A percentile compares a stretch with the other conserved stretches of the same genome.
These are phyloP conservation scores for Arthromyces matolae DNA, from an alignment of 768 basidiomycete genomes.

Conservation along the genomic window DNA sequence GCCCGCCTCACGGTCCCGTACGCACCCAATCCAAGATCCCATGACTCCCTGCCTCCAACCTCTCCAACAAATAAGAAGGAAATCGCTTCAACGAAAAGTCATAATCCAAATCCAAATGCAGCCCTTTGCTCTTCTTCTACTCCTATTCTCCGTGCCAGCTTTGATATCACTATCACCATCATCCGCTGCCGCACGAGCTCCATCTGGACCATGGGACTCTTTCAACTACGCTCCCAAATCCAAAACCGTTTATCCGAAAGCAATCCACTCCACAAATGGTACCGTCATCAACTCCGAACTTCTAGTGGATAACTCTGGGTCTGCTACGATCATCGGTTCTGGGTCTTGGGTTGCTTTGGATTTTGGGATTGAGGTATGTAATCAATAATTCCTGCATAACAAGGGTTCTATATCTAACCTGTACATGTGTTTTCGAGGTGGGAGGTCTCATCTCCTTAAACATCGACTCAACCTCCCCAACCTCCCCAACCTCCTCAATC, in stretches of 20 bases:
- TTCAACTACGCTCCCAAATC: conserved; percentile 50
- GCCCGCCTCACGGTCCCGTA: conserved; percentile 6
- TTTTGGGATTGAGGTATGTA: conserved; percentile 47
- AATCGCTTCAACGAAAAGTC: not conserved
- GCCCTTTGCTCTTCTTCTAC: not conserved
- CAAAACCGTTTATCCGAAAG: conserved; percentile 41
- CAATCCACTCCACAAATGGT: conserved; percentile 37
- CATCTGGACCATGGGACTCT: conserved; percentile 47
- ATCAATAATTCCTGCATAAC: not conserved
- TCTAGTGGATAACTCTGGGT: conserved; percentile 32
- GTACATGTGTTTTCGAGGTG: conserved; percentile 42
- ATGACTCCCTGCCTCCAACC: not conserved
- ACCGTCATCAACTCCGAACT: conserved; percentile 27
- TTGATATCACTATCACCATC: too few species aligned
- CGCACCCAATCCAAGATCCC: not conserved
- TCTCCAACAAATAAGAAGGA: not conserved
- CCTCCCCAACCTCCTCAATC: too few species aligned
- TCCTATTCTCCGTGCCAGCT: not conserved
- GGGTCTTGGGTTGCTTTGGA: conserved; percentile 51
- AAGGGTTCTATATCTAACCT: not conserved
- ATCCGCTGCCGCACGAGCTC: conserved; percentile 36
- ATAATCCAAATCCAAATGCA: not conserved
- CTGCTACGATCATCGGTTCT: conserved; percentile 35
- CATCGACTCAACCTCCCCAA: conserved; percentile 30
- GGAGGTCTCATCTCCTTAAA: conserved; percentile 51